A percentile compares a stretch with the other conserved stretches of the same genome.
Evolutionary conservation across 768 basidiomycete genomes (phyloP).

Genomic region (Tricholoma flavovirens): DNA sequence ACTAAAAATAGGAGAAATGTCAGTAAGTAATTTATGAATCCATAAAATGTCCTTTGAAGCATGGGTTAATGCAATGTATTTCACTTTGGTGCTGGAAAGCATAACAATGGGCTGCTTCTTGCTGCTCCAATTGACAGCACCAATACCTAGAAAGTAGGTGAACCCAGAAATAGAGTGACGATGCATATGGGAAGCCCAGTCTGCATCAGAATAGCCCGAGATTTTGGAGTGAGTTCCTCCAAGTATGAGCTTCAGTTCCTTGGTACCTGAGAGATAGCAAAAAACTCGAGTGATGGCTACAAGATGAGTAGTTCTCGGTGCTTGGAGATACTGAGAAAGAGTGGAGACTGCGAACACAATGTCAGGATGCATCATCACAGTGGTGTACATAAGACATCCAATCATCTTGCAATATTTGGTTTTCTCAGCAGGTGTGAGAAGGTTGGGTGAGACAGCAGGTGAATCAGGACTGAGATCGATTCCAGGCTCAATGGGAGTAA

Average conservation of each 20-base stretch:
- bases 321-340: too few species aligned
- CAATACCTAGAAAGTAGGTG: neutral
- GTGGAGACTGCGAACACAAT: too few species aligned
- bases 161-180: constrained; percentile 7
- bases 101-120: too few species aligned
- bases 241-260: neutral
- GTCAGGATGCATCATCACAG: too few species aligned
- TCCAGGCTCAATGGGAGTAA: constrained; percentile 10
- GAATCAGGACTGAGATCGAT: constrained; percentile 4
- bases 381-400: too few species aligned
- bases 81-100: constrained; percentile 13
- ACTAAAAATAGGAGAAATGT: constrained; percentile 9
- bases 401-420: too few species aligned
- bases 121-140: constrained; percentile 2
- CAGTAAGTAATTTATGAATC: constrained; percentile 19
- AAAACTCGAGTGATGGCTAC: neutral
- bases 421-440: too few species aligned
- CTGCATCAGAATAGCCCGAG: too few species aligned
- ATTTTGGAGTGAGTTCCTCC: too few species aligned
- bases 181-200: too few species aligned
- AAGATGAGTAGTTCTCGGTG: neutral
- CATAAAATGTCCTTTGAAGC: too few species aligned
- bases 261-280: neutral
- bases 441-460: too few species aligned
- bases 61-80: constrained; percentile 14